Evolutionary conservation across 78 protist species (phyloP).

Genomic region (Cyanophora paradoxa): DNA sequence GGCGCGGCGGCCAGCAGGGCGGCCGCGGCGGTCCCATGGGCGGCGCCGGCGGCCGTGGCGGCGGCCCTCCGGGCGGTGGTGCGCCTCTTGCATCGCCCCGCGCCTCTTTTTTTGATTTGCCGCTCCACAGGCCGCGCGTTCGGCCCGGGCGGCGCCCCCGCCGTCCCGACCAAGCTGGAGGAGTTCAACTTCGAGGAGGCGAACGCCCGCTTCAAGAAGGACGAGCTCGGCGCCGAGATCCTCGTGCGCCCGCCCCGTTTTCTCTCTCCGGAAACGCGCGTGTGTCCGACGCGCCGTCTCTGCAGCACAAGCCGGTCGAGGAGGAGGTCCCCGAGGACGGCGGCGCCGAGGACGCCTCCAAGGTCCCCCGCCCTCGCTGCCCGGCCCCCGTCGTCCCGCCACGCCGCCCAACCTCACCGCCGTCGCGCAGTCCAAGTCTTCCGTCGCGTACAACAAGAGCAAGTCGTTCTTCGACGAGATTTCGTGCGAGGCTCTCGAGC

Average conservation of each 20-base stretch:
- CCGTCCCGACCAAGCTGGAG: not conserved
- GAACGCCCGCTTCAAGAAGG: not conserved
- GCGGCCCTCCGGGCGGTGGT: not conserved
- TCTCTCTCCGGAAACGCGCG: no score
- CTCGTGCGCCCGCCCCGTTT: no score
- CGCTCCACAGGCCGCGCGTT: not conserved
- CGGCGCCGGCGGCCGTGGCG: not conserved
- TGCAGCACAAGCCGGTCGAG: no score
- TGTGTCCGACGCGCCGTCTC: no score
- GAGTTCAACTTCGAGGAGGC: not conserved
- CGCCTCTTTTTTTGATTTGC: no score
- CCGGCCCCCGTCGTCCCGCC: no score
- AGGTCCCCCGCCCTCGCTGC: no score
- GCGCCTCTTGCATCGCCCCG: no score
- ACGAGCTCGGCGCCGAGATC: not conserved
- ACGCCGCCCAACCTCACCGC: no score
- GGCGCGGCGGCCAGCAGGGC: not conserved
- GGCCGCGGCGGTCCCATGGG: not conserved
- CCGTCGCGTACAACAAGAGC: constrained; percentile 3
- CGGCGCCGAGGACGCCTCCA: no score
- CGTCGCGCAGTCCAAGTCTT: no score
- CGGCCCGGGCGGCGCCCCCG: not conserved
- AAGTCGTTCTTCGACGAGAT: constrained; percentile 17
- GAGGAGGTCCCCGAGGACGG: no score
- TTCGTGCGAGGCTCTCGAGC: constrained; percentile 1